Evolutionary conservation across 305 asterid genomes (phyloP).

Genomic region (Solanum hybrid): DNA sequence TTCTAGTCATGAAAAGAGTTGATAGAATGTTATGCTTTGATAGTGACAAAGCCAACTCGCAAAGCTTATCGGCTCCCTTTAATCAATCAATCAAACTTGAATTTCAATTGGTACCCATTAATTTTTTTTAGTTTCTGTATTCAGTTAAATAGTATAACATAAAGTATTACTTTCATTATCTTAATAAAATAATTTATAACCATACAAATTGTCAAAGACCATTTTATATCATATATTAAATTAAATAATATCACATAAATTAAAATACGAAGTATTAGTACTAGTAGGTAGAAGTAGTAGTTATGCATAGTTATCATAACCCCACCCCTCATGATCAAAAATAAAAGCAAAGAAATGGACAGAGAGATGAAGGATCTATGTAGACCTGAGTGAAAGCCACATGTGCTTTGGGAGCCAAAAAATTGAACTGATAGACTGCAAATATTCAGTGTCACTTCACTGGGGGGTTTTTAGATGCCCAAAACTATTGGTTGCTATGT

Average conservation of each 20-base stretch:
- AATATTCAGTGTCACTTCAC: neutral
- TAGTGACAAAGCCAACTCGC: neutral
- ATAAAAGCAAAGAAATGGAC: neutral
- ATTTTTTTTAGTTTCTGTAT: neutral
- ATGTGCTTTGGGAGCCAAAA: neutral
- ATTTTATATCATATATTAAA: neutral
- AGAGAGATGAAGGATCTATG: neutral
- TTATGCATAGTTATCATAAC: neutral
- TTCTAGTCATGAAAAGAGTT: neutral
- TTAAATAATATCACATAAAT: neutral
- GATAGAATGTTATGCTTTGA: neutral
- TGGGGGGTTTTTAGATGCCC: neutral
- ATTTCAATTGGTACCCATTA: neutral
- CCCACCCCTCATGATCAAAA: neutral
- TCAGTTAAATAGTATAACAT: neutral
- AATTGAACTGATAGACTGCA: neutral
- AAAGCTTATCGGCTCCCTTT: neutral
- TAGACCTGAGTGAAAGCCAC: neutral
- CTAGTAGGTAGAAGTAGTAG: neutral
- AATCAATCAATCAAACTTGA: neutral
- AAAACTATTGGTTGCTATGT: neutral
- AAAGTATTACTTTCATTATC: neutral
- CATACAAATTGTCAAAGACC: neutral
- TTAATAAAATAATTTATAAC: neutral
- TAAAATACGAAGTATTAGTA: neutral